phyloP scores from a whole-genome alignment of 1,139 yeast species.

The Suhomyces ambrosiae region DNA sequence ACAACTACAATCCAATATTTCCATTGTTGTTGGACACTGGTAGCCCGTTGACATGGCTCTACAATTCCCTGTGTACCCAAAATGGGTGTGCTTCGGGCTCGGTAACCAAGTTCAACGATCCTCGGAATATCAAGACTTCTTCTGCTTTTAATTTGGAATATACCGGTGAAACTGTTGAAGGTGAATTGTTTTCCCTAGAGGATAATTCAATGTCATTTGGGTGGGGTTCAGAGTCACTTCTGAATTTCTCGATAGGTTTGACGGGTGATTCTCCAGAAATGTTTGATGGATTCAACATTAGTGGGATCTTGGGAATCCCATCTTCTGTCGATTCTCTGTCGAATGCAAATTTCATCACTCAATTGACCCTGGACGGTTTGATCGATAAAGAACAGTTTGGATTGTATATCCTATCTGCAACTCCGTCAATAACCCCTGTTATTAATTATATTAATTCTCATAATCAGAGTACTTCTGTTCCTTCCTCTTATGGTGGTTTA shows the following conservation, averaged over 20 bases:
- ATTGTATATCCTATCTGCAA: constrained; percentile 22
- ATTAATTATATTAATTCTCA: constrained; percentile 13
- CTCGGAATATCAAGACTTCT: constrained; percentile 16
- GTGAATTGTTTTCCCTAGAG: constrained; percentile 35
- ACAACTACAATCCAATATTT: constrained; percentile 31
- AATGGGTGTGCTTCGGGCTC: constrained; percentile 39
- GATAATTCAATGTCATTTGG: constrained; percentile 15
- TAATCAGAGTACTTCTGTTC: constrained; percentile 3
- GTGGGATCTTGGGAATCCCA: constrained; percentile 63
- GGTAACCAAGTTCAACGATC: constrained; percentile 25
- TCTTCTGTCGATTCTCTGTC: constrained; percentile 20
- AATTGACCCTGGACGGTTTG: constrained; percentile 19
- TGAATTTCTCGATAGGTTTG: constrained; percentile 53
- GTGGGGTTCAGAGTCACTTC: constrained; percentile 19
- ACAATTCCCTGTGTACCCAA: constrained; percentile 52
- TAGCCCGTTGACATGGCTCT: constrained; percentile 66
- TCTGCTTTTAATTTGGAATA: constrained; percentile 50
- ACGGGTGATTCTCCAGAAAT: constrained; percentile 56
- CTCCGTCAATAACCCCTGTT: constrained; percentile 20
- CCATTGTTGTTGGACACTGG: constrained; percentile 67
- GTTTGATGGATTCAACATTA: constrained; percentile 54
- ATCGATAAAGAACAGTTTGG: constrained; percentile 28
- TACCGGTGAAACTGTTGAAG: constrained; percentile 58
- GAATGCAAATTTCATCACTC: constrained; percentile 25
- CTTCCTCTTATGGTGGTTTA: constrained; percentile 27